Conservation (phyloP, 2,329 filamentous ascomycete species). For the Tolypocladium capitatum region DNA sequence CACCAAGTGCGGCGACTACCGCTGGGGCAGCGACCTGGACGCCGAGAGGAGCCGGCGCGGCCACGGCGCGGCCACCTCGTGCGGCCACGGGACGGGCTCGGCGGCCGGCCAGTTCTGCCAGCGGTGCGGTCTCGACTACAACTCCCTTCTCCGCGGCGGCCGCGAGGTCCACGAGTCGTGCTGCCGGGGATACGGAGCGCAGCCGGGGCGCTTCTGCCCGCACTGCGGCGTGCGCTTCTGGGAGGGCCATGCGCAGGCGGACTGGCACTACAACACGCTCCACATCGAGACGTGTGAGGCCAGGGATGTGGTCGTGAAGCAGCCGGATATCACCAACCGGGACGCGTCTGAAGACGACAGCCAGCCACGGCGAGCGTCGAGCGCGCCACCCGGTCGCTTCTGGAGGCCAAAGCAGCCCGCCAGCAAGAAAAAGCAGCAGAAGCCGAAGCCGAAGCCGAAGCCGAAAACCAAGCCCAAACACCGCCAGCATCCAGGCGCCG, state of each 20-base stretch:
- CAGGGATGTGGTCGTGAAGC: background rate
- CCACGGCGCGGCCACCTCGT: background rate
- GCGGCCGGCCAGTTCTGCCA: background rate
- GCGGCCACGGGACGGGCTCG: background rate
- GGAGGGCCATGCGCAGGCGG: background rate
- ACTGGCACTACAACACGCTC: slow-evolving; percentile 1
- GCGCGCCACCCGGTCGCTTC: background rate
- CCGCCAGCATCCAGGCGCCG: background rate
- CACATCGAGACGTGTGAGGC: slow-evolving; percentile 2
- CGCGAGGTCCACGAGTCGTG: background rate
- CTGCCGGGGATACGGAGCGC: background rate
- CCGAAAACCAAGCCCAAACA: background rate
- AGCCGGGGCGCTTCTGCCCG: slow-evolving; percentile 2
- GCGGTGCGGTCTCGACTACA: slow-evolving; percentile 1
- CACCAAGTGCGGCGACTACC: slow-evolving; percentile 2
- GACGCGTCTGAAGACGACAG: background rate
- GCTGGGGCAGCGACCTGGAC: background rate
- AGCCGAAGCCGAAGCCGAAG: no score
- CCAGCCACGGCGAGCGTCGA: background rate
- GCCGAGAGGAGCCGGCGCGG: background rate
- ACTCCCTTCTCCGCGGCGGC: background rate
- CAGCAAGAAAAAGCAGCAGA: no score
- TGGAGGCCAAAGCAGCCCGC: background rate
- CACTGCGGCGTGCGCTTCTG: slow-evolving; percentile 3
- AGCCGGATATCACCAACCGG: background rate